A percentile compares a stretch with the other conserved stretches of the same genome.
Evolutionary conservation across 2,329 filamentous ascomycete genomes (phyloP).

Genomic region (Alternaria gansuensis): DNA sequence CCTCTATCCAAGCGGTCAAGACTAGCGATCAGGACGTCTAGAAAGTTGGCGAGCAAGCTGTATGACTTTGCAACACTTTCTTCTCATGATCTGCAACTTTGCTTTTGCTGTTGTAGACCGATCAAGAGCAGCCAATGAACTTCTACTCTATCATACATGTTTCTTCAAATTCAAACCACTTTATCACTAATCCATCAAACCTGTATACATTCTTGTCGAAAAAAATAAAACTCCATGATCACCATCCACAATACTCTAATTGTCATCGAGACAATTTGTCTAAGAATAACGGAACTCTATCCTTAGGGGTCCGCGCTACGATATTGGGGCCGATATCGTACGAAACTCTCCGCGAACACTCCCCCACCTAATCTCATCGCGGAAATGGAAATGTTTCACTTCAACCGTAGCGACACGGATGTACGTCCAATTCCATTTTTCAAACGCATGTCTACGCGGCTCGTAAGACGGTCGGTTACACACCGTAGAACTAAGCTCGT

Average conservation of each 20-base stretch:
- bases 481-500: neutral
- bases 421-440: conserved; percentile 1
- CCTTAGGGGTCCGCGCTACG: conserved; percentile 16
- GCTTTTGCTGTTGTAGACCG: conserved; percentile 5
- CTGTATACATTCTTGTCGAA: neutral
- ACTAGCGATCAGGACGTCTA: neutral
- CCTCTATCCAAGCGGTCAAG: neutral
- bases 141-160: neutral
- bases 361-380: conserved; percentile 3
- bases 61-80: neutral
- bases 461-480: neutral
- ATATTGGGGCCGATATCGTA: conserved; percentile 13
- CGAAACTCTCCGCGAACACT: conserved; percentile 15
- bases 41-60: neutral
- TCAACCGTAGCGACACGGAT: neutral
- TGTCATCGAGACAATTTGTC: neutral
- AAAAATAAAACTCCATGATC: neutral
- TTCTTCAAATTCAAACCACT: neutral
- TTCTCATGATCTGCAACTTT: neutral
- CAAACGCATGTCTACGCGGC: conserved; percentile 14
- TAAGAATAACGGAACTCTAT: conserved; percentile 3
- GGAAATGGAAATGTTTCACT: conserved; percentile 2
- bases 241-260: neutral
- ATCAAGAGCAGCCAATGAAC: neutral
- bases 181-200: neutral